Base-by-base conservation (phyloP, 805 yeast genomes). In the Candida ascalaphidarum region DNA sequence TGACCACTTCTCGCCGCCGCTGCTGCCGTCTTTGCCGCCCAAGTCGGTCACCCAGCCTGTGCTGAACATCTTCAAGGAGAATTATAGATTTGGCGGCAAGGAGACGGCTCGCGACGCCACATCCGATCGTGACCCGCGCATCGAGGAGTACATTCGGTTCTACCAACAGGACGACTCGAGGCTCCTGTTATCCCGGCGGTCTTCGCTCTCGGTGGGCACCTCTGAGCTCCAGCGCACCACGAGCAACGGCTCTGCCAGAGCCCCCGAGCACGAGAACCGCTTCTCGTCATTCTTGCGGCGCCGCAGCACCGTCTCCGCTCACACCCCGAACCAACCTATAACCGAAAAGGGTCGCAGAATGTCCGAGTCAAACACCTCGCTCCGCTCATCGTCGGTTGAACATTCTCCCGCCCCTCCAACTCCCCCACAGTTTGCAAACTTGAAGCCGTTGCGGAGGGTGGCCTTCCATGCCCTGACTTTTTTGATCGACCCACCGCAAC, bases 401-500 rank as follows among this genome's bases (percentile, higher is more conserved):
- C 31, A 8, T 14, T 23, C 4, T 16, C 18, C 7, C 27, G 16
- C 21, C 26, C 10, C 14, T 19, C 9, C 8, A 4, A n/a, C 17
- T 1, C 37, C 36, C 21, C 55, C 61, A 0, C 49, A 54, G 24
- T 55, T 55, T 27, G 39, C 46, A 22, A 45, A 44, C 21, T 35
- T 56, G 29, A 58, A 50, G 29, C 64, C 65, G 3, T 39, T 62
- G 26, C 61, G 58, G 41, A 40, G 65, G 23, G 68, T 62, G 8
- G 65, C 65, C 3, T 62, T 62, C 31, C 67, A 61, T 35, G 50
- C 59, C 20, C 50, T 55, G 22, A 61, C 67, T 1, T 62, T 62
- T 31, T 45, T 58, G 22, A 59, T 62, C 12, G 67, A 62, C 30
- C 96, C 96, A 2, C 65, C 65, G 2, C 96, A 88, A 46, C 95